Evolutionary conservation across 441 rosid species (phyloP).

Genomic region (Erysimum cheiri): DNA sequence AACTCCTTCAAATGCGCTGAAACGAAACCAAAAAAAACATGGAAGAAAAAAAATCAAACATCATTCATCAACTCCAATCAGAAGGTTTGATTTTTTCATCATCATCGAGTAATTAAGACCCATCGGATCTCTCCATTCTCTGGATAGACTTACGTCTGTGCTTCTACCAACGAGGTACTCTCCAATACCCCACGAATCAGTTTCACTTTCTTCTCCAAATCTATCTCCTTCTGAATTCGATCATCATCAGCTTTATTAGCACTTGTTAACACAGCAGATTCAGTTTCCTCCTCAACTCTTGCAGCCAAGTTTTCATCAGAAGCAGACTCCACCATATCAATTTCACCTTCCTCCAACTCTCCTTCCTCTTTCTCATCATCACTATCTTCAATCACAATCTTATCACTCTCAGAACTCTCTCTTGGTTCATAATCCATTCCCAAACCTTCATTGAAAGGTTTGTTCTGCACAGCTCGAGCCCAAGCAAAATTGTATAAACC

Average conservation of each 20-base stretch:
- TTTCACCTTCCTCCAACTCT: constrained; percentile 95
- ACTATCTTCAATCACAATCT: constrained; percentile 64
- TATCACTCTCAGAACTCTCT: constrained; percentile 50
- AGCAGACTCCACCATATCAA: constrained; percentile 78
- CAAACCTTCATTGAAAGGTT: constrained; percentile 67
- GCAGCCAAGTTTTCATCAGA: constrained; percentile 43
- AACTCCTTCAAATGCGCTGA: constrained; percentile 75
- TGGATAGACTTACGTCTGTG: constrained; percentile 68
- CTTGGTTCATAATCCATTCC: constrained; percentile 61
- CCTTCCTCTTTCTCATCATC: constrained; percentile 86
- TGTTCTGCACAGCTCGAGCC: constrained; percentile 98
- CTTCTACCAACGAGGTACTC: constrained; percentile 58
- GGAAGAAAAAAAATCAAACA: constrained; percentile 4
- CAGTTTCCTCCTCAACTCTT: constrained; percentile 35
- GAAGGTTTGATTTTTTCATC: constrained; percentile 22
- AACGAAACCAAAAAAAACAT: constrained; percentile 32
- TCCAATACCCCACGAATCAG: constrained; percentile 61
- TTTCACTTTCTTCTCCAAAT: constrained; percentile 50
- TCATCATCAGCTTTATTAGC: constrained; percentile 26
- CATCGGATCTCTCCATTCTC: constrained; percentile 16
- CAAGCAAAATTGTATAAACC: constrained; percentile 86
- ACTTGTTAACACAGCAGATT: constrained; percentile 33
- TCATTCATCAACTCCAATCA: constrained; percentile 25
- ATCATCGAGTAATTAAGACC: constrained; percentile 22
- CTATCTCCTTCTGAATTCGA: constrained; percentile 44